A percentile compares a stretch with the other conserved stretches of the same genome.
phyloP scores from a whole-genome alignment of 768 basidiomycete species.

The Albatrellus ellisii region DNA sequence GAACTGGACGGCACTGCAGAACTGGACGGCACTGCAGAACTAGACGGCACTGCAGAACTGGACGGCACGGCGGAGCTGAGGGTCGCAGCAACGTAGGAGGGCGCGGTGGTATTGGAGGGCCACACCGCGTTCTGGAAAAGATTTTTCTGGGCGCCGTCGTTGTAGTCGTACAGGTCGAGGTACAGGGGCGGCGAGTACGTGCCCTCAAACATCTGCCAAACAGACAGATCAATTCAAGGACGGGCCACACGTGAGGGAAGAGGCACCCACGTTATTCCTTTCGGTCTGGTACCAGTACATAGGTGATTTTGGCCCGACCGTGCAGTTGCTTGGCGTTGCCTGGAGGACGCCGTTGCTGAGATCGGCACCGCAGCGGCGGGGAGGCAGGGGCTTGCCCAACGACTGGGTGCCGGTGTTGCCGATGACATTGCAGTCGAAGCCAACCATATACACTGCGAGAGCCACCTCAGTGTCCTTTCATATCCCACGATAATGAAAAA shows the following conservation, averaged over 20 bases:
- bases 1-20: too few relatives aligned
- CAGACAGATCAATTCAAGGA: too few relatives aligned
- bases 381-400: slow-evolving; percentile 20
- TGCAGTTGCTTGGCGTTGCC: slow-evolving; percentile 24
- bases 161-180: slow-evolving; percentile 49
- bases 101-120: too few relatives aligned
- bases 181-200: slow-evolving; percentile 44
- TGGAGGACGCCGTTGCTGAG: slow-evolving; percentile 9
- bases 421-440: slow-evolving; percentile 27
- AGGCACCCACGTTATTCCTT: slow-evolving; percentile 25
- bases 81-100: too few relatives aligned
- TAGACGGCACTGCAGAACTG: too few relatives aligned
- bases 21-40: too few relatives aligned
- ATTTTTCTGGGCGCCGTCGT: slow-evolving; percentile 52
- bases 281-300: slow-evolving; percentile 28
- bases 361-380: slow-evolving; percentile 26
- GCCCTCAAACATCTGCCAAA: slow-evolving; percentile 42
- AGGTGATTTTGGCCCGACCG: slow-evolving; percentile 24
- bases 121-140: slow-evolving; percentile 39
- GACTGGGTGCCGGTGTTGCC: slow-evolving; percentile 19
- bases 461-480: too few relatives aligned
- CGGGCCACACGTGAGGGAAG: too few relatives aligned
- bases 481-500: too few relatives aligned
- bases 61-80: too few relatives aligned
- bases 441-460: slow-evolving; percentile 24